Evolutionary conservation across 1,139 yeast genomes (phyloP).

Genomic region (Arxiozyma slooffiae): DNA sequence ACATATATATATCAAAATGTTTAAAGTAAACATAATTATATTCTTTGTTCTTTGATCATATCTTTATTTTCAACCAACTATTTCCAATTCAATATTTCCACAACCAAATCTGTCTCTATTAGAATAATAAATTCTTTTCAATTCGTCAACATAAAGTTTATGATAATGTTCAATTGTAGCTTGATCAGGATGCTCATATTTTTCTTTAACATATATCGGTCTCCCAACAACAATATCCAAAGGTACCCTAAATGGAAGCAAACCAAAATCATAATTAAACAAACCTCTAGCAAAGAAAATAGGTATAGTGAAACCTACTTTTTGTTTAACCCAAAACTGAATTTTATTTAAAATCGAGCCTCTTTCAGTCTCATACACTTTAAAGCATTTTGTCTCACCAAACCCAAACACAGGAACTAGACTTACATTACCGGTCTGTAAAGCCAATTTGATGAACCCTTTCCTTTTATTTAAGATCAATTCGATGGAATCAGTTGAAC

Average conservation of each 20-base stretch:
- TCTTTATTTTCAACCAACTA: conserved; percentile 15
- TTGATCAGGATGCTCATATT: conserved; percentile 36
- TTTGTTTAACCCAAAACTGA: conserved; percentile 63
- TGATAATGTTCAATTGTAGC: conserved; percentile 64
- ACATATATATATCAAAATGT: background rate
- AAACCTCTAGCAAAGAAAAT: conserved; percentile 88
- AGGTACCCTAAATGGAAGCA: conserved; percentile 76
- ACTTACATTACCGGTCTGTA: conserved; percentile 65
- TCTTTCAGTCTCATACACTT: conserved; percentile 47
- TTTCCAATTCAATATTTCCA: conserved; percentile 37
- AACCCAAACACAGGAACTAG: conserved; percentile 86
- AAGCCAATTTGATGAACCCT: conserved; percentile 82
- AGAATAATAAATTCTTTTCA: conserved; percentile 56
- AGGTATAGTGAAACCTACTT: conserved; percentile 77
- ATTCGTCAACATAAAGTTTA: conserved; percentile 54
- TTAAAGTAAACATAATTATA: too few species aligned
- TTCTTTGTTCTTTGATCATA: background rate
- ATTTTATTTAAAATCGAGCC: conserved; percentile 45
- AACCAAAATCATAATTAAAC: conserved; percentile 85
- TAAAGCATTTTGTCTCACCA: conserved; percentile 81
- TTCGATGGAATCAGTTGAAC: conserved; percentile 50
- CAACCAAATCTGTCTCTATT: conserved; percentile 55
- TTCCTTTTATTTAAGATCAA: conserved; percentile 68
- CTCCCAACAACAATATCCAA: conserved; percentile 72
- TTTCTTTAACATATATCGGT: conserved; percentile 61